Evolutionary conservation across 179 eudicot genomes (phyloP), one percentile per base, ranked within the genome.

Genomic region (Carnegiea gigantea): DNA sequence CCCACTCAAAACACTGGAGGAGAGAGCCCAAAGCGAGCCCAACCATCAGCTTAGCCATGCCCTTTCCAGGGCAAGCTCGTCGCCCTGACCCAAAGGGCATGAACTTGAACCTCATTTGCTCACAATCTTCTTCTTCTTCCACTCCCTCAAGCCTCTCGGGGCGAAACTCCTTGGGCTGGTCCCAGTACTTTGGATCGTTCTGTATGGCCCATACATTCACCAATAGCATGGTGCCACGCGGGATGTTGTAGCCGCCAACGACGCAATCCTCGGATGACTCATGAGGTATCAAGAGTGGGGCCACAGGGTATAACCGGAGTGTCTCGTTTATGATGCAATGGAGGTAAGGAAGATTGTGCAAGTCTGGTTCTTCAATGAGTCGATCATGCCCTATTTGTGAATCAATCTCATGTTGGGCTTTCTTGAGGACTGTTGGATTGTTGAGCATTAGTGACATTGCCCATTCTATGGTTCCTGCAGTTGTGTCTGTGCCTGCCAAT

Each of bases 161-260:
- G 53, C 53, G 82, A 67, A 85, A 85, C n/a, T 51, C 53, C 48
- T 59, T 38, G 8, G 87, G 87, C 20, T 82, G 64, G 5, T 30
- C 65, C 87, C 87, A 85, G 46, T 78, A 20, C 2, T 79, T 79
- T 33, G 85, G 83, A 33, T 76, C 77, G 17, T 85, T 82, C 20
- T 85, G 85, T 43, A 85, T 85, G 75, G 87, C 87, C 87, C 87
- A 85, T 14, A 79, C 30, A 30, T 85, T 85, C 15, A 85, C 73
- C 46, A 82, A 73, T 18, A 85, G 77, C 80, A 82, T 85, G 28
- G 87, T 82, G 82, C 84, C 84, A n/a, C 60, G 75, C 44, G 87
- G 87, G 51, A 85, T 57, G 0, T 77, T 75, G 23, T 82, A 85
- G 30, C 84, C 87, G 24, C 78, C 78, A 0, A 85, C 80, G 0